Evolutionary conservation across 1,284 basidiomycete genomes (phyloP).

Genomic region (Singerocomus rubriflavus): DNA sequence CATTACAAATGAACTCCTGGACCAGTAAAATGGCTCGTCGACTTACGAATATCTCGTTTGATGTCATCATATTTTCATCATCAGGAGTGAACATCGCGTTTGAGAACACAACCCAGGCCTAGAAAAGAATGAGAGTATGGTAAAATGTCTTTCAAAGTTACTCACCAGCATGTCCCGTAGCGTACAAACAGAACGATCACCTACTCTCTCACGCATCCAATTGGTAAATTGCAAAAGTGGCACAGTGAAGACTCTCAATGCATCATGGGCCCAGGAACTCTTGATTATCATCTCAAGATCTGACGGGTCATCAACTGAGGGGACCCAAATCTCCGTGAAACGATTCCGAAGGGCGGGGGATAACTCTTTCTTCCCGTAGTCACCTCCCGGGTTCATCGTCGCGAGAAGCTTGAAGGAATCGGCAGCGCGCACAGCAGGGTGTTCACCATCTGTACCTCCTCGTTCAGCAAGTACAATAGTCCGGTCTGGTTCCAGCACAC

Average conservation of each 20-base stretch:
- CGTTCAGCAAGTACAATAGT: conserved; percentile 93
- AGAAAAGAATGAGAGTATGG: conserved; percentile 12
- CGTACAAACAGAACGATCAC: conserved; percentile 68
- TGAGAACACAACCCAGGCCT: conserved; percentile 93
- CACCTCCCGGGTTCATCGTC: conserved; percentile 99
- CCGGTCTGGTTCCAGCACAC: conserved; percentile 89
- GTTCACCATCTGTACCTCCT: conserved; percentile 72
- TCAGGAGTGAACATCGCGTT: conserved; percentile 56
- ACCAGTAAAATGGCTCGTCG: background rate
- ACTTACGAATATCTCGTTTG: conserved; percentile 72
- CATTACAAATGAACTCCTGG: conserved; percentile 9
- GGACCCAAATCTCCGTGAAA: conserved; percentile 99
- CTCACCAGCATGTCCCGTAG: conserved; percentile 88
- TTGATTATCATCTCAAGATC: conserved; percentile 84
- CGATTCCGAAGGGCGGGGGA: conserved; percentile 96
- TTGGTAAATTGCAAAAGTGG: conserved; percentile 77
- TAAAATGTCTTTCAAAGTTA: conserved; percentile 8
- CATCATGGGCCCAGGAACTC: conserved; percentile 64
- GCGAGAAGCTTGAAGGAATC: conserved; percentile 86
- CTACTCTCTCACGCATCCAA: conserved; percentile 73
- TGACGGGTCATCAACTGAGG: conserved; percentile 70
- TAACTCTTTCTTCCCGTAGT: conserved; percentile 99
- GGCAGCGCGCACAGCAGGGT: conserved; percentile 65
- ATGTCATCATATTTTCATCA: conserved; percentile 38
- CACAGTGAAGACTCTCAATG: conserved; percentile 59